Base-by-base conservation (phyloP, 441 rosid genomes). In the Adansonia gregorii region DNA sequence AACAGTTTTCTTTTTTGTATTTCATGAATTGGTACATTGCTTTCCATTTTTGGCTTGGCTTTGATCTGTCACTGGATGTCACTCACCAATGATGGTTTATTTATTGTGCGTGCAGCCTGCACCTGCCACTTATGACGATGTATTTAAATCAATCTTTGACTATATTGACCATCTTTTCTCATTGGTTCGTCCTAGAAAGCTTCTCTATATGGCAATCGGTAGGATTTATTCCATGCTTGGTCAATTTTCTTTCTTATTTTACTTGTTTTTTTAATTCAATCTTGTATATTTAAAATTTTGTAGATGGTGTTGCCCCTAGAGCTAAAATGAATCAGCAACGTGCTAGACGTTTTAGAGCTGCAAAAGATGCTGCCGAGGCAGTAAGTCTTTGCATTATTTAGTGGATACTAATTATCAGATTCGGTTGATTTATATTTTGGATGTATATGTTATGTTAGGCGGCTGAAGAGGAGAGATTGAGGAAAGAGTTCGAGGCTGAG, bases 271-370 rank as follows among this genome's bases (percentile, higher is more conserved):
- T 39, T 63, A 72, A 65, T 69, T 22, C 8, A n/a, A 11, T 69
- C 39, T 27, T 48, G 61, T 75, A n/a, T 2, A 20, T 74, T 58
- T 41, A 67, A 49, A 67, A 71, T 79, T 61, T 74, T 82, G 78
- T 82, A 94, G 99, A 97, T 84, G 99, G 99, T 61, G 99, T 97
- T 81, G 98, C 99, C 1, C 99, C 98, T 20, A 88, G 99, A 87
- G 99, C 99, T 79, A 97, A 97, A 88, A 97, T 97, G 97, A 97
- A 97, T 83, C 99, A 97, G 86, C 99, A 94, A 82, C 93, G 98
- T 60, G 74, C 94, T 78, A 92, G 99, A 17, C 97, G 99, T 10
- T 97, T 92, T 82, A 91, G 97, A 86, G 95, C 97, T 67, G 99
- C 99, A 27, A 97, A 97, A 86, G 99, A 97, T 79, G 97, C 98